Conservation (phyloP, 2,329 filamentous ascomycete genomes). For the Westerdykella ornata region DNA sequence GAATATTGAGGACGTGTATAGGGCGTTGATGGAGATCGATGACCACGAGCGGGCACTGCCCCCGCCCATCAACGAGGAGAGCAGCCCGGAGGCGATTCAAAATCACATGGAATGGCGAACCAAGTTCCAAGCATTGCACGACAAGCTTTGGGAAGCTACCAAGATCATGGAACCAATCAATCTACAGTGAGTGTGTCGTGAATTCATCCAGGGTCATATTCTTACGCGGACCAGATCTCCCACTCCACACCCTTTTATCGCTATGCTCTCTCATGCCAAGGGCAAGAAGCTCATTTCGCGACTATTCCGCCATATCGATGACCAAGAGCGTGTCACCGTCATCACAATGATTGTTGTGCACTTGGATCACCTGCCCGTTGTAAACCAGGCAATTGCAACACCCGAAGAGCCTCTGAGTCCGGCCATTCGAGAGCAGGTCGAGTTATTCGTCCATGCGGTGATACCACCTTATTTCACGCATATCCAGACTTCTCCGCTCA, state of each 20-base stretch:
- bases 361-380: conserved; percentile 84
- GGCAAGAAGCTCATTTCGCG: conserved; percentile 94
- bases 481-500: conserved; percentile 81
- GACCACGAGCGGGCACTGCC: conserved; percentile 82
- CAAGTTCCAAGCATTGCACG: conserved; percentile 63
- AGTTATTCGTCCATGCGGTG: conserved; percentile 79
- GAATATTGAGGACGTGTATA: conserved; percentile 85
- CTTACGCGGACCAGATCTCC: conserved; percentile 51
- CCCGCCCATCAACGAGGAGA: conserved; percentile 56
- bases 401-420: conserved; percentile 62
- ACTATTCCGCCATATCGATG: conserved; percentile 86
- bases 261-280: conserved; percentile 88
- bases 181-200: conserved; percentile 37
- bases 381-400: conserved; percentile 69
- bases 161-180: conserved; percentile 91
- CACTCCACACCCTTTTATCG: conserved; percentile 81
- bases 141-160: conserved; percentile 74
- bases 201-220: neutral
- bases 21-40: conserved; percentile 84
- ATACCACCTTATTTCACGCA: conserved; percentile 87
- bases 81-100: conserved; percentile 62
- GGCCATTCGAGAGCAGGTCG: conserved; percentile 80
- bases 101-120: conserved; percentile 74
- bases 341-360: conserved; percentile 94
- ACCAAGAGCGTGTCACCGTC: conserved; percentile 89